Base-by-base conservation (phyloP, 1,284 basidiomycete genomes). In the Irpex rosettiformis region DNA sequence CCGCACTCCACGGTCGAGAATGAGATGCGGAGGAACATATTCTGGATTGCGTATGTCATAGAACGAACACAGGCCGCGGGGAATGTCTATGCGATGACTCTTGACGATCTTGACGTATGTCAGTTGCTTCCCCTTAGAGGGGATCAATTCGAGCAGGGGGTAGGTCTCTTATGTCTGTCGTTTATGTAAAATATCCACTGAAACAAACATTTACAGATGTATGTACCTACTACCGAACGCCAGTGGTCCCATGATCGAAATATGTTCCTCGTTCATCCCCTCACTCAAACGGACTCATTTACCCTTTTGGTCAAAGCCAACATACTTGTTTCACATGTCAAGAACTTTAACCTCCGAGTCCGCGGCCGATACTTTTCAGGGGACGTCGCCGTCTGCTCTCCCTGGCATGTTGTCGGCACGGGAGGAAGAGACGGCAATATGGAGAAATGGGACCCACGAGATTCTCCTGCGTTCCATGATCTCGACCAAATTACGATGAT, bases 101-200 rank as follows among this genome's bases (percentile, higher is more conserved):
- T 91, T 33, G 88, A 89, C 66, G 87, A 89, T 68, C 77, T 83
- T 62, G 85, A 88, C 67, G 75, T 91, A 49, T 82, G 84, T 45
- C 86, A 89, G 64, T 72, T 89, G 28, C 75, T 90, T 24, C 88
- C 88, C 6, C 76, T 87, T 5, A 78, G 82, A 49, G 77, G 77
- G 7, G 80, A 84, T 59, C 77, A 82, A 47, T 87, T 84, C 65
- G 78, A 84, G 59, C 74, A 76, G 65, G 86, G 83, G 55, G 86
- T 85, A 67, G 67, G 81, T 73, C 24, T 28, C 30, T 53, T 55
- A 33, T 58, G 2, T 33, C 1, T 16, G 18, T 42, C n/a, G n/a
- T n/a, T n/a, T n/a, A n/a, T n/a, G 21, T 3, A 5, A 18, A 4
- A 22, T 37, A 5, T 52, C 60, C 60, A 43, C 30, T 10, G n/a